Evolutionary conservation across 495 filamentous ascomycete genomes (phyloP).

Genomic region (Aspergillus kassunensis): DNA sequence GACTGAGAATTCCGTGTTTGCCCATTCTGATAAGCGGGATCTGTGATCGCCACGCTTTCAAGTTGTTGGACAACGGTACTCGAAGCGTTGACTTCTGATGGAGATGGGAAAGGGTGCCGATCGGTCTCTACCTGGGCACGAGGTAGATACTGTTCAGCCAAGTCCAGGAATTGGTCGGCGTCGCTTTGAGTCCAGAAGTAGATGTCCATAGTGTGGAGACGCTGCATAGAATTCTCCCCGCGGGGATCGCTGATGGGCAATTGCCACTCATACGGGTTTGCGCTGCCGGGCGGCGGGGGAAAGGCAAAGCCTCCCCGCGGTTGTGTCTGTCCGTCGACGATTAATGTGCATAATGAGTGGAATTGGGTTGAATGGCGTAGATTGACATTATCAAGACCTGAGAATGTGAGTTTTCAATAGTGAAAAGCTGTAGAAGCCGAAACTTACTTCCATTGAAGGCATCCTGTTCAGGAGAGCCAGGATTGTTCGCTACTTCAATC

Average conservation of each 20-base stretch:
- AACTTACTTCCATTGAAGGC: constrained; percentile 77
- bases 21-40: constrained; percentile 55
- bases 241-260: constrained; percentile 66
- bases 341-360: constrained; percentile 69
- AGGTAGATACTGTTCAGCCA: constrained; percentile 56
- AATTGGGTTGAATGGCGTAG: constrained; percentile 75
- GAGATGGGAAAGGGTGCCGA: constrained; percentile 41
- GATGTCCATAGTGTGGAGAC: constrained; percentile 77
- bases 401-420: not conserved
- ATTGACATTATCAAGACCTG: constrained; percentile 61
- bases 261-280: constrained; percentile 66
- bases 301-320: constrained; percentile 9
- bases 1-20: constrained; percentile 47
- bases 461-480: constrained; percentile 83
- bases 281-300: constrained; percentile 36
- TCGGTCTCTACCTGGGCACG: constrained; percentile 52
- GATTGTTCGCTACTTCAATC: constrained; percentile 83
- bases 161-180: constrained; percentile 67
- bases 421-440: not conserved
- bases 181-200: constrained; percentile 86
- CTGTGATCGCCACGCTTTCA: constrained; percentile 72
- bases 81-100: constrained; percentile 57
- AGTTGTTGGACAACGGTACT: constrained; percentile 82
- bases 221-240: constrained; percentile 66
- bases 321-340: constrained; percentile 55